These are phyloP conservation scores for Cenococcum geophilum DNA, from an alignment of 495 filamentous ascomycete species.

Conservation along the genomic window DNA sequence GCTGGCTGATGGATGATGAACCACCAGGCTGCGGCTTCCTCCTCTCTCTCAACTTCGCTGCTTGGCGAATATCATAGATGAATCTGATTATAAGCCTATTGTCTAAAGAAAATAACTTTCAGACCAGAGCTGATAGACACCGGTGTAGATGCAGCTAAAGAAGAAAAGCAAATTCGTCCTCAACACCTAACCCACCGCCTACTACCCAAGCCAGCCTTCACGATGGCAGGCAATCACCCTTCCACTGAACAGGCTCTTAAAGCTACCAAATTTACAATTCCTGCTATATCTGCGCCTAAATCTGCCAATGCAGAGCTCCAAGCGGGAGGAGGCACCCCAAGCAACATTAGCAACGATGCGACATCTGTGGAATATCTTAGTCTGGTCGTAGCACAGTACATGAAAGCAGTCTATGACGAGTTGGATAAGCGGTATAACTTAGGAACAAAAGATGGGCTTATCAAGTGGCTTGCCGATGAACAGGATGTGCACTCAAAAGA, in stretches of 20 bases:
- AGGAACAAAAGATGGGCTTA: slow-evolving; percentile 17
- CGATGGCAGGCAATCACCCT: background rate
- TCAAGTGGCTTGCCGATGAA: slow-evolving; percentile 23
- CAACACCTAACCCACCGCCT: background rate
- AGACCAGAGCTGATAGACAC: background rate
- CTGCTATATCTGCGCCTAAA: slow-evolving; percentile 20
- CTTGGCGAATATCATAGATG: no score
- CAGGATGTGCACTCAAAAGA: slow-evolving; percentile 13
- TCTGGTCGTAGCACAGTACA: slow-evolving; percentile 12
- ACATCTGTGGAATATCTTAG: slow-evolving; percentile 17
- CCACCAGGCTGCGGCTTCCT: background rate
- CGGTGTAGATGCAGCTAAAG: background rate
- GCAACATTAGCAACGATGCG: slow-evolving; percentile 11
- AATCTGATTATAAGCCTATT: background rate
- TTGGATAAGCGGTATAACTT: slow-evolving; percentile 18
- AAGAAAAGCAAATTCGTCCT: background rate
- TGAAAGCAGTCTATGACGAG: slow-evolving; percentile 24
- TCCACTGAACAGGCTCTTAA: slow-evolving; percentile 1
- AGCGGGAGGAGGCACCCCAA: slow-evolving; percentile 26
- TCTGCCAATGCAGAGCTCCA: slow-evolving; percentile 28
- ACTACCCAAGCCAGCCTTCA: background rate
- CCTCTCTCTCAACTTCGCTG: no score
- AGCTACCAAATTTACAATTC: slow-evolving; percentile 6
- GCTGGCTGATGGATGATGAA: background rate
- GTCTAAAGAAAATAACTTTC: background rate